Evolutionary conservation across 306 rosid genomes (phyloP), one percentile per base, ranked within the genome.

Genomic region (Vigna trinervia): DNA sequence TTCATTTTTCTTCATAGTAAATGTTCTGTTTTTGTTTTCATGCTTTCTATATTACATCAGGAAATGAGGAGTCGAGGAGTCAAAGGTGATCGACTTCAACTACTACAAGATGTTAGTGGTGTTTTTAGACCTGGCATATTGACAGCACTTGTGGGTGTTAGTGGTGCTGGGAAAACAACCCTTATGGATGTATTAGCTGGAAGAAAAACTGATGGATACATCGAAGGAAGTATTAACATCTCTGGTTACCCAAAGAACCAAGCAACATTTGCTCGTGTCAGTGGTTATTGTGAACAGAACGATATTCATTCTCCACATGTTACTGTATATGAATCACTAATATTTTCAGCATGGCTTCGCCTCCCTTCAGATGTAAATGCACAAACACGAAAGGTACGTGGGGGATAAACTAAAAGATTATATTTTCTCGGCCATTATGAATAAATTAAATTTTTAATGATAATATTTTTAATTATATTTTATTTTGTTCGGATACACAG

Each of bases 151-250:
- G 76, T 87, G 75, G 90, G 90, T 2, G 86, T 83, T 41, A 89
- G 90, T 69, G 93, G 93, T 72, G 93, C 93, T 5, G 90, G 93
- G 58, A 87, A 87, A 81, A 86, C 93, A 69, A 89, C 93, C 8
- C 78, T 89, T 57, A 83, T 89, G 90, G 90, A 89, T 83, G 93
- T 87, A 9, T 83, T 89, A 50, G 89, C 90, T 8, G 93, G 90
- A 76, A 85, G 93, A 71, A 89, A 89, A 81, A 89, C 93, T 1
- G 80, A 84, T 34, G 93, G 93, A 6, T 48, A 48, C 50, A 81
- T 81, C 17, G 83, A 89, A 81, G 90, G 93, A 63, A 89, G 59
- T 72, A 81, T 89, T 11, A 83, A 79, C 76, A 75, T 89, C 28
- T 88, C 86, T 15, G 90, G 90, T 72, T 80, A 82, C 32, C 86